Conservation (phyloP, 1,139 yeast genomes). For the Yamadazyma diddensiae region DNA sequence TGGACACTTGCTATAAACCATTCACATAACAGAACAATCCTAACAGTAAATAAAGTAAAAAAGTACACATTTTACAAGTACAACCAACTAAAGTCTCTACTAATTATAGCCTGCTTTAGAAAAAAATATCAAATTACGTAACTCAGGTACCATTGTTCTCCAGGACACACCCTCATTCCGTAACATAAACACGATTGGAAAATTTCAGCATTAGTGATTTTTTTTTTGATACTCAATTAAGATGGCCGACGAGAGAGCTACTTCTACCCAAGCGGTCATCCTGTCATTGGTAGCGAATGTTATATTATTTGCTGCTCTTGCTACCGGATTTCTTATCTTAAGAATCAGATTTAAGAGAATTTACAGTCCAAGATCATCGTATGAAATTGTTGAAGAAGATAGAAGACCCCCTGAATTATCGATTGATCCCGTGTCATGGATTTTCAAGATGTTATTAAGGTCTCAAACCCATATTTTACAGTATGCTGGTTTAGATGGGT, state of each 20-base stretch:
- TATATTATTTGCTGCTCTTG: slow-evolving; percentile 50
- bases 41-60: no score
- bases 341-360: slow-evolving; percentile 58
- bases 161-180: slow-evolving; percentile 3
- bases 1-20: neutral
- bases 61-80: no score
- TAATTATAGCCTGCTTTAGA: no score
- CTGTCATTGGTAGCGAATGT: slow-evolving; percentile 58
- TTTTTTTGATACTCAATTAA: slow-evolving; percentile 1
- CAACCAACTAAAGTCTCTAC: neutral
- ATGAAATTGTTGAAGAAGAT: slow-evolving; percentile 56
- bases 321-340: slow-evolving; percentile 50
- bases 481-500: slow-evolving; percentile 76
- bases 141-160: slow-evolving; percentile 1
- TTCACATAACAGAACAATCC: no score
- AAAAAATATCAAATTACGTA: no score
- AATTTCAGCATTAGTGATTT: slow-evolving; percentile 1
- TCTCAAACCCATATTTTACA: slow-evolving; percentile 65
- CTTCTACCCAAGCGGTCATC: slow-evolving; percentile 65
- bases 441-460: slow-evolving; percentile 51
- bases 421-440: slow-evolving; percentile 62
- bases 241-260: slow-evolving; percentile 24
- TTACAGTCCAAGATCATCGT: slow-evolving; percentile 65
- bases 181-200: slow-evolving; percentile 4
- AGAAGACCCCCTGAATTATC: slow-evolving; percentile 64